Conservation (phyloP, 345 rosid species). For the Rhizophora apiculata region DNA sequence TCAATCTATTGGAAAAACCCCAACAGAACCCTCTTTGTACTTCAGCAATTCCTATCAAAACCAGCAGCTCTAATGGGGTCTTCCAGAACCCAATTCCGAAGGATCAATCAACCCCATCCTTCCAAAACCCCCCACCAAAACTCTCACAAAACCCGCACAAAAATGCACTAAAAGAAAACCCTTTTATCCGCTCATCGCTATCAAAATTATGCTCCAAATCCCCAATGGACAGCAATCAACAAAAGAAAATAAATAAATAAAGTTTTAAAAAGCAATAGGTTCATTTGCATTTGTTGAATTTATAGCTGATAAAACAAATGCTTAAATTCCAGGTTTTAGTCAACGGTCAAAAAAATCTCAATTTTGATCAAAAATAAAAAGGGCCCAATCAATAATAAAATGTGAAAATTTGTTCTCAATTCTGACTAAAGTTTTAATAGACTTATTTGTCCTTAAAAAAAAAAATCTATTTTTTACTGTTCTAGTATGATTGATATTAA, state of each 20-base stretch:
- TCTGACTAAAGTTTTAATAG: too few relatives aligned
- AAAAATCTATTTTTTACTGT: too few relatives aligned
- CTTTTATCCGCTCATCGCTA: constrained; percentile 10
- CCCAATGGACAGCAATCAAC: neutral
- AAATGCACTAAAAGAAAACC: constrained; percentile 9
- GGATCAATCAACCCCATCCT: neutral
- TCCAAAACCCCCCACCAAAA: constrained; percentile 14
- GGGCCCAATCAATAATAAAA: too few relatives aligned
- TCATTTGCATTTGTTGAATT: too few relatives aligned
- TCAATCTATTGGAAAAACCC: constrained; percentile 1
- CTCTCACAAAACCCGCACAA: neutral
- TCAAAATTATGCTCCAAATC: neutral
- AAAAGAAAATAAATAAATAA: neutral
- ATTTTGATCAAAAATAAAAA: too few relatives aligned
- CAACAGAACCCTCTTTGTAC: neutral
- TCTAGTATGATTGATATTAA: too few relatives aligned
- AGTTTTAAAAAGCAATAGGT: too few relatives aligned
- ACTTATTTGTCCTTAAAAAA: too few relatives aligned
- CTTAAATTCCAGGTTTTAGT: too few relatives aligned
- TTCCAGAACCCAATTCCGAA: neutral
- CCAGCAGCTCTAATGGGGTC: neutral
- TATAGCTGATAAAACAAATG: too few relatives aligned
- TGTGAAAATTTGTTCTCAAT: too few relatives aligned
- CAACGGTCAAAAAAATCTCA: too few relatives aligned
- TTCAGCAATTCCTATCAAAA: constrained; percentile 1